Base-by-base conservation (phyloP, 2,329 filamentous ascomycete genomes). In the Periconia sp. region DNA sequence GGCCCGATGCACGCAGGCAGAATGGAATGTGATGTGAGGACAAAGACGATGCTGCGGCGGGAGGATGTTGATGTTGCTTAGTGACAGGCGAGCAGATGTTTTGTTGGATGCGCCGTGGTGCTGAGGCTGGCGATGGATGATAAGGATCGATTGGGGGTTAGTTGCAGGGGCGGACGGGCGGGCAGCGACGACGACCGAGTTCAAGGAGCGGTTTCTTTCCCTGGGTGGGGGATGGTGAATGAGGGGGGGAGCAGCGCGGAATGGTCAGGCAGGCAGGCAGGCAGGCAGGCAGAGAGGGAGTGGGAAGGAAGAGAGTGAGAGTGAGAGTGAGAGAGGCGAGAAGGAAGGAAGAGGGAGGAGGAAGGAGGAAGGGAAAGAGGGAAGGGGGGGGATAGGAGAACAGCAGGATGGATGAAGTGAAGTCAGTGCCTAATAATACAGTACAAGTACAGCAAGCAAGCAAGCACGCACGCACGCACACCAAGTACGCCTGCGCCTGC, bases 141-240 rank as follows among this genome's bases (percentile, higher is more conserved):
- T 70, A 72, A 70, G 68, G 70, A 70, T 67, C 56, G 69, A 61
- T 45, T 14, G 59, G 63, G 33, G 33, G 33, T 37, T 11, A 37
- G 33, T 37, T 65, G 66, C 63, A 65, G 68, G 66, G 63, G 63
- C 61, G 61, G 63, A n/a, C 33, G 33, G 33, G 15, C 33, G 15
- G 33, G 33, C 33, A 37, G 61, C 61, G 61, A 60, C 61, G 61
- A 60, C 50, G 63, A 57, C 59, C 64, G 49, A 64, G 62, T 64
- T 69, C 66, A 73, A 72, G 69, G 69, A 72, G 71, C 68, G 64
- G 66, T 61, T 73, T 37, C 33, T 37, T 37, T 73, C 71, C 71
- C 68, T 65, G 60, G 58, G 62, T 48, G 56, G 54, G 68, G 65
- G 66, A 53, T 52, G 68, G 23, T 27, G 68, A 72, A 72, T 65